phyloP scores from a whole-genome alignment of 164 flowering plant genomes.

The Platanus orientalis region DNA sequence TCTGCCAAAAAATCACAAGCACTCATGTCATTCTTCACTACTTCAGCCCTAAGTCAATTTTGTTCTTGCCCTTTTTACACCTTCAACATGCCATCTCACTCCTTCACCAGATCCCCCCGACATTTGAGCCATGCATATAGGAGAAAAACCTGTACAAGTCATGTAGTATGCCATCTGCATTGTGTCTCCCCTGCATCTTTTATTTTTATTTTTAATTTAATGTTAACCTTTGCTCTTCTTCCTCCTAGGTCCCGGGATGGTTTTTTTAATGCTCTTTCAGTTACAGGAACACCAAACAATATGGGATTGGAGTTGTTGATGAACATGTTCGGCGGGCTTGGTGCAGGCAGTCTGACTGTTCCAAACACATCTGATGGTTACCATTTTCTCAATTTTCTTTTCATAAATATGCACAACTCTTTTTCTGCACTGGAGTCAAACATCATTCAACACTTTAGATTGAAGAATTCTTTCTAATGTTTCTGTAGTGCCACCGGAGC shows the following conservation, averaged over 20 bases:
- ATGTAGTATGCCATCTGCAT: no score
- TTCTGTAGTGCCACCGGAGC: conserved; percentile 84
- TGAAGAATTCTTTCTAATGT: conserved; percentile 5
- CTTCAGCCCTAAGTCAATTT: no score
- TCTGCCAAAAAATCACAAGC: no score
- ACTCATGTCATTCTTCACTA: no score
- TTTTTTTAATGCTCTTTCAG: not conserved
- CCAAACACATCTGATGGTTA: conserved; percentile 38
- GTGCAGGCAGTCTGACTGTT: conserved; percentile 37
- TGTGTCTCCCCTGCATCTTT: no score
- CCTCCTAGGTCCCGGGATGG: not conserved
- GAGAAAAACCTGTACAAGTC: no score
- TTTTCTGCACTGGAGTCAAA: not conserved
- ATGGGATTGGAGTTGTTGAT: conserved; percentile 49
- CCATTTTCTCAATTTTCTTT: conserved; percentile 1
- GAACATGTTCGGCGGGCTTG: conserved; percentile 67
- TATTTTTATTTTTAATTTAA: no score
- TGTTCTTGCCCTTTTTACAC: no score
- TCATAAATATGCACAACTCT: not conserved
- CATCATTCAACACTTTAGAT: not conserved
- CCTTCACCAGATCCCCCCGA: no score
- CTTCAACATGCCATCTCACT: no score
- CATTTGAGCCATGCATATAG: no score
- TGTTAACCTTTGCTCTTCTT: not conserved
- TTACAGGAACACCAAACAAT: conserved; percentile 32